phyloP scores from a whole-genome alignment of 768 basidiomycete genomes.

The Mrakia hoshinonis region DNA sequence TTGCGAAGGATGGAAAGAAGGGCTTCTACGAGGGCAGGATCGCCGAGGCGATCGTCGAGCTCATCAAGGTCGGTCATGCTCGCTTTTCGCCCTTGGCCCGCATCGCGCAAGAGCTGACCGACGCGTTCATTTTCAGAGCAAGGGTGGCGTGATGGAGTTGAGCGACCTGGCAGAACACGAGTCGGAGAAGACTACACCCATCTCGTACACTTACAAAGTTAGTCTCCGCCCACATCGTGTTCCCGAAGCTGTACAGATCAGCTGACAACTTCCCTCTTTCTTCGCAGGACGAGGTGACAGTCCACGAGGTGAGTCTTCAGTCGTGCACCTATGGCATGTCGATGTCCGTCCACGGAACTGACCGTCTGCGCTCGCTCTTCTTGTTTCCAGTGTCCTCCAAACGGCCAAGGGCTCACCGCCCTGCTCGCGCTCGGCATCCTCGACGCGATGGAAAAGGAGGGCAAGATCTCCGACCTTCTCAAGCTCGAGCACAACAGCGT shows the following conservation, averaged over 20 bases:
- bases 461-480: constrained; percentile 57
- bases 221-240: no score
- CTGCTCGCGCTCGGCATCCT: constrained; percentile 86
- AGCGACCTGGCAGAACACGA: constrained; percentile 82
- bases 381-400: constrained; percentile 70
- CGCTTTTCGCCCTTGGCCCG: background rate
- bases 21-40: constrained; percentile 91
- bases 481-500: constrained; percentile 83
- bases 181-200: constrained; percentile 74
- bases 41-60: constrained; percentile 78
- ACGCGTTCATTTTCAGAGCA: constrained; percentile 45
- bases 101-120: no score
- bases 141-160: constrained; percentile 87
- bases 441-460: constrained; percentile 70
- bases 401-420: constrained; percentile 95
- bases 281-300: constrained; percentile 58
- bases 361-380: no score
- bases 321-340: background rate
- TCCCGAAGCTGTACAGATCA: no score
- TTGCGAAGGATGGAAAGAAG: constrained; percentile 72
- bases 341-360: background rate
- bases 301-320: constrained; percentile 43
- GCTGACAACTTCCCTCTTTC: constrained; percentile 11
- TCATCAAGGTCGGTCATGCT: constrained; percentile 31
- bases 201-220: constrained; percentile 64